These are phyloP conservation scores for Dillenia suffruticosa DNA, from an alignment of 164 flowering plant genomes.

Conservation along the genomic window DNA sequence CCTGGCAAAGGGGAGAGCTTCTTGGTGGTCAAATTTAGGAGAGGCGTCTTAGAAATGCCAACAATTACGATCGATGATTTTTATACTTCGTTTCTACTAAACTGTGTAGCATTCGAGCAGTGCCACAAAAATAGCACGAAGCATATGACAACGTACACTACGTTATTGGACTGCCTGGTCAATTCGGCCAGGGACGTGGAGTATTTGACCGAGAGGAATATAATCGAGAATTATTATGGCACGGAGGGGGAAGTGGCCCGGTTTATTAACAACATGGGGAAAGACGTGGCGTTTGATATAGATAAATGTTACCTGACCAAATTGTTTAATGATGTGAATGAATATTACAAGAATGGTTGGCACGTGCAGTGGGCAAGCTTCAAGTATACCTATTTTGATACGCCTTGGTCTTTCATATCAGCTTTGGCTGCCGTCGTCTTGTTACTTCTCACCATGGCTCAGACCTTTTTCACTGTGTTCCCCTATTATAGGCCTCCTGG, in stretches of 20 bases:
- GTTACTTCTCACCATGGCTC: slow-evolving; percentile 35
- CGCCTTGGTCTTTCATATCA: slow-evolving; percentile 57
- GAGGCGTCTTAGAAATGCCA: slow-evolving; percentile 49
- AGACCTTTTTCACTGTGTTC: slow-evolving; percentile 32
- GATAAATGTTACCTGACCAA: slow-evolving; percentile 31
- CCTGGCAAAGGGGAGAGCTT: slow-evolving; percentile 17
- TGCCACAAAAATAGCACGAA: slow-evolving; percentile 29
- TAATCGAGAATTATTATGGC: slow-evolving; percentile 44
- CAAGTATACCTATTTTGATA: slow-evolving; percentile 40
- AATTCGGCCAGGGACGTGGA: slow-evolving; percentile 42
- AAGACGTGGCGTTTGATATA: slow-evolving; percentile 43
- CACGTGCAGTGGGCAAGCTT: slow-evolving; percentile 46
- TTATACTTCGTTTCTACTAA: slow-evolving; percentile 37
- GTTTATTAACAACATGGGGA: slow-evolving; percentile 44
- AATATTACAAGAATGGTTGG: slow-evolving; percentile 31
- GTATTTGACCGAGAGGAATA: slow-evolving; percentile 30
- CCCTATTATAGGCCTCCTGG: neutral
- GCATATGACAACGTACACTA: slow-evolving; percentile 42
- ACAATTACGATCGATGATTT: slow-evolving; percentile 42
- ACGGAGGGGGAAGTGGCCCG: slow-evolving; percentile 36
- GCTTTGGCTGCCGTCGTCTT: slow-evolving; percentile 42
- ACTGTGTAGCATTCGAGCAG: slow-evolving; percentile 50
- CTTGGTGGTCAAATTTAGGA: slow-evolving; percentile 27
- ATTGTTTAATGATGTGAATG: slow-evolving; percentile 40
- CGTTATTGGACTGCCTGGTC: slow-evolving; percentile 37